These are phyloP conservation scores for Malassezia pachydermatis DNA, from an alignment of 1,284 basidiomycete species.

Conservation along the genomic window DNA sequence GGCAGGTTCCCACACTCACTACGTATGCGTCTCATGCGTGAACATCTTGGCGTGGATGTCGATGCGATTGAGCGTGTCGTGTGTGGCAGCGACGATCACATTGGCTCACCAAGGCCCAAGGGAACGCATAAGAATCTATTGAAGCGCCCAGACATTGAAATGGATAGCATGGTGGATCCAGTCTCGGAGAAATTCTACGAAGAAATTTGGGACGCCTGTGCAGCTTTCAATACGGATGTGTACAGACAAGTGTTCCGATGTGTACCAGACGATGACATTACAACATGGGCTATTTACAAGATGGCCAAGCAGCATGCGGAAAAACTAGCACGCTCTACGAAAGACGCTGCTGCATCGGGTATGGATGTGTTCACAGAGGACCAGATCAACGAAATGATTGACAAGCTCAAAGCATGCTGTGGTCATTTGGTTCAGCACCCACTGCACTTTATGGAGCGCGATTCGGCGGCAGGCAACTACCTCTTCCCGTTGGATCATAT, in stretches of 20 bases:
- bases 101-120: too few species aligned
- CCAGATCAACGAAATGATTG: conserved; percentile 40
- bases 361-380: conserved; percentile 23
- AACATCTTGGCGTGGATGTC: conserved; percentile 89
- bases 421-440: conserved; percentile 38
- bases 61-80: conserved; percentile 60
- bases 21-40: conserved; percentile 85
- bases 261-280: conserved; percentile 43
- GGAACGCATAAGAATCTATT: not conserved
- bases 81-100: not conserved
- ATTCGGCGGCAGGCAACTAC: conserved; percentile 34
- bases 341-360: not conserved
- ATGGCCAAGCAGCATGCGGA: conserved; percentile 18
- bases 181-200: conserved; percentile 34
- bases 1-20: conserved; percentile 92
- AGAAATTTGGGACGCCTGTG: conserved; percentile 36
- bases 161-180: conserved; percentile 2
- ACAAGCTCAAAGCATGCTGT: conserved; percentile 29
- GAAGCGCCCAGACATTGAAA: not conserved
- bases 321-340: conserved; percentile 2
- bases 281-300: conserved; percentile 46
- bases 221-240: conserved; percentile 42
- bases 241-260: conserved; percentile 45
- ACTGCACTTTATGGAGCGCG: conserved; percentile 41
- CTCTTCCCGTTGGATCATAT: conserved; percentile 42